Base-by-base conservation (phyloP, 2,329 filamentous ascomycete genomes). In the Aspergillus floridensis region DNA sequence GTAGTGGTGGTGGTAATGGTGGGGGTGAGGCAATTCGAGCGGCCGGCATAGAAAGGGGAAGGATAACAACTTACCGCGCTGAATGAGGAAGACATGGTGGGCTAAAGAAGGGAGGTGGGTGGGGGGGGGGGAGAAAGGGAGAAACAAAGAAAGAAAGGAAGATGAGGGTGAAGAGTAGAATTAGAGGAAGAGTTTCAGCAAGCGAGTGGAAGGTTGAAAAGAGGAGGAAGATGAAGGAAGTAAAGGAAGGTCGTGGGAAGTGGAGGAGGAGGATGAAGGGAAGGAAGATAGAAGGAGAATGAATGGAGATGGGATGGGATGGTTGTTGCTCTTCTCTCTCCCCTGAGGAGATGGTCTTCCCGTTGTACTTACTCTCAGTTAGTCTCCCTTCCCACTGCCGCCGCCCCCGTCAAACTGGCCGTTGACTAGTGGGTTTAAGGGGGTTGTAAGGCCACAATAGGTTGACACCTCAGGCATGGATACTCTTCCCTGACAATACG, bases 31-130 rank as follows among this genome's bases (percentile, higher is more conserved):
- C 61, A 63, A 63, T 53, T 52, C 52, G 59, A 63, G 59, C 56
- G 62, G 59, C 61, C 53, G 58, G 61, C 53, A 51, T 59, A 64
- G 61, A 65, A 68, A 66, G 65, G 65, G 67, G 66, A 64, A 64
- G 59, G 52, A 62, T 41, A 67, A 69, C 61, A 66, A 78, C 80
- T 71, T 82, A 83, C 80, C 75, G 80, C 80, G 73, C 79, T 81
- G 71, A 81, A 75, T 68, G 80, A 79, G 69, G 80, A 81, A 71
- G 81, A 82, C 80, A 82, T 82, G 72, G 70, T 80, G 73, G 70
- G 66, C 65, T 68, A 67, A 62, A 61, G 59, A 67, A 64, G 66
- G 63, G 63, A 66, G 64, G 60, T 29, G 26, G 26, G 26, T 2
- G 7, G 26, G 26, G 3, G 26, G 26, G 26, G 8, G 26, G 26